Percentiles rank a stretch among this genome's conserved stretches.
These are phyloP conservation scores for Penstemon davidsonii DNA, from an alignment of 257 asterid genomes.

Conservation along the genomic window DNA sequence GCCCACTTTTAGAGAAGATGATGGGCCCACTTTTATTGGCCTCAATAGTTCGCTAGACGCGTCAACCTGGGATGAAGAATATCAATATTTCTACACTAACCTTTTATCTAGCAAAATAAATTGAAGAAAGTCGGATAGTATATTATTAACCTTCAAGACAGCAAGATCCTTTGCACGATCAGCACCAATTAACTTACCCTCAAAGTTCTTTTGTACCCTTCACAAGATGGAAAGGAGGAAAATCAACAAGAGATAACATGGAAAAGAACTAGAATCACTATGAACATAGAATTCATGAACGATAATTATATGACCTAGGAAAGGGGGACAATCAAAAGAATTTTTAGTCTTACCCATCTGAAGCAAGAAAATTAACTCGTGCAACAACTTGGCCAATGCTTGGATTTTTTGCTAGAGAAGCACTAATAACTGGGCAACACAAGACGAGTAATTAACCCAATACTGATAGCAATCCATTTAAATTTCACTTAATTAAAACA, in stretches of 20 bases:
- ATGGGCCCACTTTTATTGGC: constrained; percentile 74
- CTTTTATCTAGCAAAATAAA: not conserved
- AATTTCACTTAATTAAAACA: not conserved
- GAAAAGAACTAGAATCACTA: constrained; percentile 7
- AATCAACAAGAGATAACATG: constrained; percentile 14
- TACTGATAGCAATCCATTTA: not conserved
- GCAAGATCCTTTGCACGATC: constrained; percentile 99
- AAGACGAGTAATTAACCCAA: constrained; percentile 25
- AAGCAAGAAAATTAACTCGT: constrained; percentile 80
- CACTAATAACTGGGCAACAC: constrained; percentile 74
- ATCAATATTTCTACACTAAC: not conserved
- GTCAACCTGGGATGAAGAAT: constrained; percentile 56
- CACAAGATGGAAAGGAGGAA: constrained; percentile 18
- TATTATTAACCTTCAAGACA: constrained; percentile 69
- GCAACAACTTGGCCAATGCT: constrained; percentile 87
- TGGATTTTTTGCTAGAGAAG: constrained; percentile 88
- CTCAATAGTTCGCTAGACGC: constrained; percentile 77
- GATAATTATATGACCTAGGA: constrained; percentile 3
- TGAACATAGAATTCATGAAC: not conserved
- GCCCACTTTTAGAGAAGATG: constrained; percentile 83
- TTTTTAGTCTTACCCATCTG: constrained; percentile 74
- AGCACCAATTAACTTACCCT: constrained; percentile 86
- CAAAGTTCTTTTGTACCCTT: constrained; percentile 92
- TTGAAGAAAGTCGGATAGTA: constrained; percentile 17
- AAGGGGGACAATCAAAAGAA: constrained; percentile 6